phyloP scores from a whole-genome alignment of 805 yeast species.

The Suhomyces pyralidae region DNA sequence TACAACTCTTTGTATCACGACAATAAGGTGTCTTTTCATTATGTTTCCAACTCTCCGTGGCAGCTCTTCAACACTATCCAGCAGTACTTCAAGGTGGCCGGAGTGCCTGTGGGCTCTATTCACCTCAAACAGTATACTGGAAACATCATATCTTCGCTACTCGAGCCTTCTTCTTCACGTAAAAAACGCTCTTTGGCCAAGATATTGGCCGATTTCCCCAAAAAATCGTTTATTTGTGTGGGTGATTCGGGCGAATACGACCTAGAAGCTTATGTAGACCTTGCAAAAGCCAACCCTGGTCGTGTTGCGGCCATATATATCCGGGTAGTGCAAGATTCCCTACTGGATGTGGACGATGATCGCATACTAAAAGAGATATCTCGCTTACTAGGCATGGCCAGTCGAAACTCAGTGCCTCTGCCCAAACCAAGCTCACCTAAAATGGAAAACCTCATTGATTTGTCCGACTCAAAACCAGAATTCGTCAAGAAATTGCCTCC shows the following conservation, averaged over 20 bases:
- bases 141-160: slow-evolving; percentile 70
- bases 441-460: slow-evolving; percentile 34
- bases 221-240: slow-evolving; percentile 72
- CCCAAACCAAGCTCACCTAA: slow-evolving; percentile 4
- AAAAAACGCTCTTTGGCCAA: slow-evolving; percentile 64
- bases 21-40: slow-evolving; percentile 67
- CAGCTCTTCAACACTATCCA: slow-evolving; percentile 66
- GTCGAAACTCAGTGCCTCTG: slow-evolving; percentile 2
- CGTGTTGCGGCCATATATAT: slow-evolving; percentile 75
- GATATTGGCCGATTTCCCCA: slow-evolving; percentile 69
- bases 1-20: slow-evolving; percentile 46
- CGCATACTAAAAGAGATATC: slow-evolving; percentile 30
- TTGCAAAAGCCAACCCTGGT: slow-evolving; percentile 60
- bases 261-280: slow-evolving; percentile 79
- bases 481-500: slow-evolving; percentile 19
- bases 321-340: slow-evolving; percentile 67
- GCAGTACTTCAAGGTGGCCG: slow-evolving; percentile 52
- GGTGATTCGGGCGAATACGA: slow-evolving; percentile 98
- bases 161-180: slow-evolving; percentile 84
- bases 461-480: slow-evolving; percentile 24
- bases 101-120: slow-evolving; percentile 76
- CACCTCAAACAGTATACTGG: slow-evolving; percentile 89
- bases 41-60: slow-evolving; percentile 95
- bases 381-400: slow-evolving; percentile 16
- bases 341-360: slow-evolving; percentile 52